Percentiles rank a stretch among this genome's conserved stretches.
Evolutionary conservation across 2,329 filamentous ascomycete genomes (phyloP).

Genomic region (Penicillium sp.): DNA sequence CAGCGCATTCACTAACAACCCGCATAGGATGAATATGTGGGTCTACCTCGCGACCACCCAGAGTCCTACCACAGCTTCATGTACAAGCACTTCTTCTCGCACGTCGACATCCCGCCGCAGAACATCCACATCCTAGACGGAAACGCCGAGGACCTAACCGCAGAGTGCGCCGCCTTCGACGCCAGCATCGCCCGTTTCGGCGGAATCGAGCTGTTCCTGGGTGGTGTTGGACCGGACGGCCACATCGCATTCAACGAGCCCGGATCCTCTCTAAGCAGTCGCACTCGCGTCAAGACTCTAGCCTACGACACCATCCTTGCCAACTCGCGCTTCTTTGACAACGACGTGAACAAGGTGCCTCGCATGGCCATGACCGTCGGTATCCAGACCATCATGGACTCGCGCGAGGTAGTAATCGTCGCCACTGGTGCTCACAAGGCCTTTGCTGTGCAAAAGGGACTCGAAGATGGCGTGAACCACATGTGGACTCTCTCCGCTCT

Average conservation of each 20-base stretch:
- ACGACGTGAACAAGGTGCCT: constrained; percentile 74
- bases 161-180: constrained; percentile 80
- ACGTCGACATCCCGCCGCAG: constrained; percentile 76
- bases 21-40: constrained; percentile 79
- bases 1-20: constrained; percentile 18
- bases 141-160: constrained; percentile 74
- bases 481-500: constrained; percentile 88
- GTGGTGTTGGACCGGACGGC: constrained; percentile 82
- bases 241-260: constrained; percentile 93
- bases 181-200: constrained; percentile 73
- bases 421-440: constrained; percentile 82
- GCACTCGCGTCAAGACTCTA: constrained; percentile 83
- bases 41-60: constrained; percentile 78
- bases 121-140: constrained; percentile 87
- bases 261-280: constrained; percentile 74
- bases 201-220: constrained; percentile 84
- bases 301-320: constrained; percentile 86
- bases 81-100: constrained; percentile 91
- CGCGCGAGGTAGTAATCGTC: constrained; percentile 80
- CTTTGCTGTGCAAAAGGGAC: constrained; percentile 75
- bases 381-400: constrained; percentile 80
- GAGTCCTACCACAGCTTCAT: constrained; percentile 91
- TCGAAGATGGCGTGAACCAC: constrained; percentile 83
- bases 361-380: constrained; percentile 84
- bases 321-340: constrained; percentile 82